These are phyloP conservation scores for Wickerhamiella galacta DNA, from an alignment of 805 yeast genomes.

Conservation along the genomic window DNA sequence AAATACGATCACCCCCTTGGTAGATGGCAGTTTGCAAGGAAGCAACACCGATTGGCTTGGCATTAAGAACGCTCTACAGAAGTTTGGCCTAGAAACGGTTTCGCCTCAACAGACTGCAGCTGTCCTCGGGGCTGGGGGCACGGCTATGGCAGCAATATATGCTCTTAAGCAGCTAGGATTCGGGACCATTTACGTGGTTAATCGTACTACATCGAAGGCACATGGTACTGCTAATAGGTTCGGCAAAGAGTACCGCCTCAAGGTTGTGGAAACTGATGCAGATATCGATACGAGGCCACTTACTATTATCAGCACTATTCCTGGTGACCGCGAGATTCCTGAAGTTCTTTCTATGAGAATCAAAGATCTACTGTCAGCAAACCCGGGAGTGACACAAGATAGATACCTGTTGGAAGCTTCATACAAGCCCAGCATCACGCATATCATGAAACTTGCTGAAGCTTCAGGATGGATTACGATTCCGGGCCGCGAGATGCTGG, in stretches of 20 bases:
- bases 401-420: constrained; percentile 76
- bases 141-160: constrained; percentile 84
- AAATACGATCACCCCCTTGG: constrained; percentile 59
- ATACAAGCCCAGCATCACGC: constrained; percentile 77
- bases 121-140: constrained; percentile 94
- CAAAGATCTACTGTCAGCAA: constrained; percentile 22
- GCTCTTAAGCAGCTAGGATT: constrained; percentile 75
- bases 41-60: constrained; percentile 97
- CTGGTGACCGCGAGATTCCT: constrained; percentile 63
- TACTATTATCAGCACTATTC: constrained; percentile 57
- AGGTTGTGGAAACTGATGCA: constrained; percentile 29
- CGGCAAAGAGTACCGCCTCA: constrained; percentile 43
- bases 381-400: constrained; percentile 21
- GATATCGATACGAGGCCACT: constrained; percentile 29
- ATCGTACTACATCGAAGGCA: constrained; percentile 60
- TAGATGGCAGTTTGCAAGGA: constrained; percentile 39
- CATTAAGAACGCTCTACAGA: constrained; percentile 47
- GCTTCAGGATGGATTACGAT: constrained; percentile 62
- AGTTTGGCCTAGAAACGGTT: constrained; percentile 36
- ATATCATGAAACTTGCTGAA: constrained; percentile 63
- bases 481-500: constrained; percentile 83
- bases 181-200: constrained; percentile 53
- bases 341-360: constrained; percentile 24
- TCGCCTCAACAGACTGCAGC: constrained; percentile 36
- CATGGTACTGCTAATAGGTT: constrained; percentile 41